Base-by-base conservation (phyloP, 2,329 filamentous ascomycete genomes). In the Mollisiaceae sp. region DNA sequence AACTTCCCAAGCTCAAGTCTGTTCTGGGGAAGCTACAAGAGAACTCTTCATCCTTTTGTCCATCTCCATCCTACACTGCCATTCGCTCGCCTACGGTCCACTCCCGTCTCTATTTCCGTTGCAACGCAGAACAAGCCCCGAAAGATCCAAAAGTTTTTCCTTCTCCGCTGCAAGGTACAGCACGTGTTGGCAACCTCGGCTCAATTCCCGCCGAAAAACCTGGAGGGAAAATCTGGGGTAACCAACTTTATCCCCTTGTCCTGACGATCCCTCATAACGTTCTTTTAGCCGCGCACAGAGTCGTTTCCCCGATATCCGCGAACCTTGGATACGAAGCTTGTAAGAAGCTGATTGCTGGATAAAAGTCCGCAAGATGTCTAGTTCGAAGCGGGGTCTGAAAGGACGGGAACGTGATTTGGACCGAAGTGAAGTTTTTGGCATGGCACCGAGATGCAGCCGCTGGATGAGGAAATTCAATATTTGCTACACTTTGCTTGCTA, bases 311-410 rank as follows among this genome's bases (percentile, higher is more conserved):
- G 57, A 55, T 60, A 59, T 24, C 43, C 47, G 35, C 57, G 22
- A 60, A 47, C 39, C 58, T 56, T 36, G 24, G 22, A 45, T 22
- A 50, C 36, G 57, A 38, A 32, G 27, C 6, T 32, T 32, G 27
- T 32, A 6, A 59, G 43, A 22, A 8, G 32, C 20, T 2, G 67
- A 69, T 69, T 69, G 67, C 67, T 69, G 65, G 67, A 67, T 32
- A 54, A 54, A 50, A n/a, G 32, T 27, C 27, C 50, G 22, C 50
- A 54, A 14, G 45, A 67, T 57, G 59, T 8, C 55, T 38, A 24
- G 35, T 20, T 11, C 55, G 14, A 14, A 8, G 24, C 22, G 50
- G 50, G 50, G 50, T 54, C 43, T 35, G 24, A 4, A 54, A n/a
- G 24, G 27, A 35, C 50, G 50, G n/a, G 32, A 55, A 20, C 14